These are phyloP conservation scores for Dothistroma septosporum DNA, from an alignment of 2,329 filamentous ascomycete species.

Conservation along the genomic window DNA sequence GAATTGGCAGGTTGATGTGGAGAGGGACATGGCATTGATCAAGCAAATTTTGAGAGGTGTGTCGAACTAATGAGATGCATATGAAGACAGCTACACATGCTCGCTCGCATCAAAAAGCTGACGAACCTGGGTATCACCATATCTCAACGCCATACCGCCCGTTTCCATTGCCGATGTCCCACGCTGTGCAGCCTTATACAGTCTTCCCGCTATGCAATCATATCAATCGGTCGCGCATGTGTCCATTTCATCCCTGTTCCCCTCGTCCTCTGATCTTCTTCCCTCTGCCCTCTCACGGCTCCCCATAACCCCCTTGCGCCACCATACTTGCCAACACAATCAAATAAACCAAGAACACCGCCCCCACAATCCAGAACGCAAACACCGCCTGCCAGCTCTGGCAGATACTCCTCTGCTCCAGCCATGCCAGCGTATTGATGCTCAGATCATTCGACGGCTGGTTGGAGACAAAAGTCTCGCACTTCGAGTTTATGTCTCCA, in stretches of 20 bases:
- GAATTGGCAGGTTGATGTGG: slow-evolving; percentile 73
- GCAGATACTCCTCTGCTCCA: slow-evolving; percentile 61
- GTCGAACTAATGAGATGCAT: neutral
- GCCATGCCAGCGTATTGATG: slow-evolving; percentile 56
- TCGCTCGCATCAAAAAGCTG: neutral
- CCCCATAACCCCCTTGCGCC: slow-evolving; percentile 29
- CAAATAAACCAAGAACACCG: slow-evolving; percentile 64
- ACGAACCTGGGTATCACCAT: slow-evolving; percentile 4
- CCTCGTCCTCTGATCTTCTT: neutral
- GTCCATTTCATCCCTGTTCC: neutral
- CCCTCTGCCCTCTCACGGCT: slow-evolving; percentile 7
- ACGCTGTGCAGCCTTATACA: neutral
- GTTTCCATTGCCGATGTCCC: neutral
- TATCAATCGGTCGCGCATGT: neutral
- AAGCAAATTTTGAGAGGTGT: slow-evolving; percentile 52
- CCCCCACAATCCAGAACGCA: slow-evolving; percentile 60
- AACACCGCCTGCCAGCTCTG: slow-evolving; percentile 62
- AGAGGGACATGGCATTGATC: slow-evolving; percentile 64
- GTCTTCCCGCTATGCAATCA: slow-evolving; percentile 1
- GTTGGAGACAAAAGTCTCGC: slow-evolving; percentile 54
- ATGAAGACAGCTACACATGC: neutral
- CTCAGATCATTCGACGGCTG: slow-evolving; percentile 46
- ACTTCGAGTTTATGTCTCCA: slow-evolving; percentile 56
- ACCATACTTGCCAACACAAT: slow-evolving; percentile 52
- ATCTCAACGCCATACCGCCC: neutral